A percentile compares a stretch with the other conserved stretches of the same genome.
Conservation (phyloP, 352 stramenopile species). For the Albugo candida region DNA sequence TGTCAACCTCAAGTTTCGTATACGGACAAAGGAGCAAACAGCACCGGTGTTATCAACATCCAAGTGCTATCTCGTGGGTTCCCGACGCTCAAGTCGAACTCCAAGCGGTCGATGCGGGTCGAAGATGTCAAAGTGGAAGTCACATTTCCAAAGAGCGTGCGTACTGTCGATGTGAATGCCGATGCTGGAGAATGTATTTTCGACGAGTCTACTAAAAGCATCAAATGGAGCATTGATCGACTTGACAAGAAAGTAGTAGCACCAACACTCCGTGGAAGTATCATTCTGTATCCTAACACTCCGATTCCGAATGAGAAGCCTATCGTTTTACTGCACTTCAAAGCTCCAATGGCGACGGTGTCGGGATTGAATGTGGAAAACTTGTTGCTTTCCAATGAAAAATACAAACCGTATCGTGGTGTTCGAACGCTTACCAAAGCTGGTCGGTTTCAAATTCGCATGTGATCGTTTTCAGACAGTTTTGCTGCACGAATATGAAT, state of each 20-base stretch:
- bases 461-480: constrained; percentile 26
- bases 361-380: constrained; percentile 91
- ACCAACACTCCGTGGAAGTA: constrained; percentile 80
- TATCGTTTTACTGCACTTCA: constrained; percentile 90
- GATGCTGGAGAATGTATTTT: constrained; percentile 87
- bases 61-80: constrained; percentile 53
- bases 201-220: constrained; percentile 84
- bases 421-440: constrained; percentile 92
- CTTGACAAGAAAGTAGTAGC: constrained; percentile 77
- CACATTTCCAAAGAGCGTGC: constrained; percentile 91
- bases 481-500: neutral
- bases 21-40: constrained; percentile 24
- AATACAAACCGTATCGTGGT: constrained; percentile 97
- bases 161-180: constrained; percentile 88
- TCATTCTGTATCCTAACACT: constrained; percentile 77
- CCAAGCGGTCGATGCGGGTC: constrained; percentile 55
- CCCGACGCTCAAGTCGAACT: constrained; percentile 57
- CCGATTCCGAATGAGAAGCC: constrained; percentile 81
- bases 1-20: constrained; percentile 78
- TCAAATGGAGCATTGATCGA: constrained; percentile 92
- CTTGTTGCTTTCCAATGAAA: constrained; percentile 88
- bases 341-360: constrained; percentile 90
- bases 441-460: constrained; percentile 90
- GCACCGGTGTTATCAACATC: constrained; percentile 37
- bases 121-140: constrained; percentile 90